These are phyloP conservation scores for Petunia hybrid DNA, from an alignment of 305 asterid species.

Conservation along the genomic window DNA sequence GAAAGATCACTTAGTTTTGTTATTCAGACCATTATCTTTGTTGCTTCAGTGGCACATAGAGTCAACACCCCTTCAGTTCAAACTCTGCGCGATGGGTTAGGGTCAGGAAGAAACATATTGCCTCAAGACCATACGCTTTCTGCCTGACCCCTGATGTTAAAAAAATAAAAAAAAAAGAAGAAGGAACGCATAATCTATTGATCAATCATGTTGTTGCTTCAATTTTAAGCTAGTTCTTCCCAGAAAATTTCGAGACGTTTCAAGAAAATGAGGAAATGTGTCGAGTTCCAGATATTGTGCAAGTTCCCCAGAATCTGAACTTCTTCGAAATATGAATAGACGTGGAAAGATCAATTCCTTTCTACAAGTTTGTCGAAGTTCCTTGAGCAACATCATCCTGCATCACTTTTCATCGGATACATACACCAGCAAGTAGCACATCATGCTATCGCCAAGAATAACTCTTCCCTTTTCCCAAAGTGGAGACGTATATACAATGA, in stretches of 20 bases:
- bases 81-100: not conserved
- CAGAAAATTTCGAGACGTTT: not conserved
- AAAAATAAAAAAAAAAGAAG: not conserved
- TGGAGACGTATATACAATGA: slow-evolving; percentile 20
- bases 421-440: not conserved
- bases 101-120: not conserved
- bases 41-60: not conserved
- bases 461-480: slow-evolving; percentile 16
- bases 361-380: slow-evolving; percentile 19
- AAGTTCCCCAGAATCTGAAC: slow-evolving; percentile 22
- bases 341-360: not conserved
- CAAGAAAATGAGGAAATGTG: not conserved
- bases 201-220: slow-evolving; percentile 5
- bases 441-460: slow-evolving; percentile 5
- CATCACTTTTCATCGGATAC: not conserved
- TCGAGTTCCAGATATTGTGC: not conserved
- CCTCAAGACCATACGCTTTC: not conserved
- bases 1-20: slow-evolving; percentile 13
- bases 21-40: not conserved
- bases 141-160: not conserved
- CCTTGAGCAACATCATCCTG: not conserved
- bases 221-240: slow-evolving; percentile 6
- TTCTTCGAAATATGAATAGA: not conserved
- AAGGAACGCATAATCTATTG: not conserved
- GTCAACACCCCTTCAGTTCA: slow-evolving; percentile 19